Conservation (phyloP, 257 asterid species). For the Primulina eburnea region DNA sequence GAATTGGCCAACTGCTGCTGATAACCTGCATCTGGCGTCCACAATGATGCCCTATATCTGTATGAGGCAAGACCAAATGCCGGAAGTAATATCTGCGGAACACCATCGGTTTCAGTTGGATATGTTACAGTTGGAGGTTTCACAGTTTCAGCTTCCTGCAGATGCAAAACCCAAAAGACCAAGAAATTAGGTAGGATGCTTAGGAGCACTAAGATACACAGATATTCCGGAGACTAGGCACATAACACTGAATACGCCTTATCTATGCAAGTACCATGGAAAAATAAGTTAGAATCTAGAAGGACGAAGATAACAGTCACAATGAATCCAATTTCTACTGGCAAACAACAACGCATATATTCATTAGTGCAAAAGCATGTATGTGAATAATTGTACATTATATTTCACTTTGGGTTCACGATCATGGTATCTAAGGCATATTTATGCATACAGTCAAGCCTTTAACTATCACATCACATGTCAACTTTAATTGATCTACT, state of each 20-base stretch:
- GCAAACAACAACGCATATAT: not conserved
- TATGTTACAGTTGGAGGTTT: conserved; percentile 40
- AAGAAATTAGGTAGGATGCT: not conserved
- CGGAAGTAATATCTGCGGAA: conserved; percentile 59
- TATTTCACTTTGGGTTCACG: not conserved
- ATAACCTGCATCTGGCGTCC: conserved; percentile 62
- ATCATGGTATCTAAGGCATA: not conserved
- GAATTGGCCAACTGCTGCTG: conserved; percentile 48
- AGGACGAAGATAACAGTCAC: not conserved
- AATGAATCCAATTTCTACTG: not conserved
- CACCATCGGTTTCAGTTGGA: conserved; percentile 50
- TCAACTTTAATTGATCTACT: not conserved
- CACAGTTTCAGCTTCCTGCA: conserved; percentile 56
- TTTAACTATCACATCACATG: not conserved
- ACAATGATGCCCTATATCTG: conserved; percentile 63
- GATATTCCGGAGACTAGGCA: not conserved
- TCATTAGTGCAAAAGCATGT: not conserved
- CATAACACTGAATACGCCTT: not conserved
- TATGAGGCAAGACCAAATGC: conserved; percentile 85
- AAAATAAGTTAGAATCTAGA: not conserved
- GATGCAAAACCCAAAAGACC: conserved; percentile 1
- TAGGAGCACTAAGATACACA: not conserved
- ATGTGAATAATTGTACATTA: not conserved
- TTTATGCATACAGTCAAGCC: not conserved
- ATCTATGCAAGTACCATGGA: not conserved